Conservation (phyloP, 2,329 filamentous ascomycete species). For the Xylaria arbuscula region DNA sequence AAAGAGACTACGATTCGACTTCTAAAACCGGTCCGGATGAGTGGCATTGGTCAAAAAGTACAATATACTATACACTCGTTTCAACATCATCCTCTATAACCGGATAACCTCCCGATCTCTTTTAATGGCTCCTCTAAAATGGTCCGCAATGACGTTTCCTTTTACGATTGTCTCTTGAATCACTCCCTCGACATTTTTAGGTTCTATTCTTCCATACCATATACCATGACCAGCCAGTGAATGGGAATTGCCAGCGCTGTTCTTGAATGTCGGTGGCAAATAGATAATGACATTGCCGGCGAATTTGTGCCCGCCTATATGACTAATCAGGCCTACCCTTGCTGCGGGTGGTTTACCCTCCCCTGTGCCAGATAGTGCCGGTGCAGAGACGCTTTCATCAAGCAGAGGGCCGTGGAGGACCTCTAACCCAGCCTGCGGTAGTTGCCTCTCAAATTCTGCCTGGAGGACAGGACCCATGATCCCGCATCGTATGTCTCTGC, state of each 20-base stretch:
- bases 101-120: conserved; percentile 64
- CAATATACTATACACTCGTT: conserved; percentile 13
- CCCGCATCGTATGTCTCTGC: conserved; percentile 84
- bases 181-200: conserved; percentile 80
- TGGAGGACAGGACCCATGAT: conserved; percentile 79
- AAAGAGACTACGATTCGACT: not conserved
- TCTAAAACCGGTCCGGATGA: not conserved
- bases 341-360: conserved; percentile 56
- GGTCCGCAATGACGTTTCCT: conserved; percentile 74
- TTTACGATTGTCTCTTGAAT: conserved; percentile 75
- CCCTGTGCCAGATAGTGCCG: conserved; percentile 43
- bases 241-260: conserved; percentile 58
- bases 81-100: conserved; percentile 49
- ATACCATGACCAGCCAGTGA: conserved; percentile 76
- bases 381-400: conserved; percentile 50
- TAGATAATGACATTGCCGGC: conserved; percentile 88
- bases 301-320: conserved; percentile 87
- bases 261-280: conserved; percentile 67
- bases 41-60: not conserved
- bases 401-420: conserved; percentile 61
- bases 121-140: conserved; percentile 77
- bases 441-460: conserved; percentile 73
- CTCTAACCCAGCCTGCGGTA: conserved; percentile 62
- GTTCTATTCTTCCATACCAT: conserved; percentile 85
- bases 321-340: conserved; percentile 76